phyloP scores from a whole-genome alignment of 208 protist species.

The Strigomonas oncopelti region DNA sequence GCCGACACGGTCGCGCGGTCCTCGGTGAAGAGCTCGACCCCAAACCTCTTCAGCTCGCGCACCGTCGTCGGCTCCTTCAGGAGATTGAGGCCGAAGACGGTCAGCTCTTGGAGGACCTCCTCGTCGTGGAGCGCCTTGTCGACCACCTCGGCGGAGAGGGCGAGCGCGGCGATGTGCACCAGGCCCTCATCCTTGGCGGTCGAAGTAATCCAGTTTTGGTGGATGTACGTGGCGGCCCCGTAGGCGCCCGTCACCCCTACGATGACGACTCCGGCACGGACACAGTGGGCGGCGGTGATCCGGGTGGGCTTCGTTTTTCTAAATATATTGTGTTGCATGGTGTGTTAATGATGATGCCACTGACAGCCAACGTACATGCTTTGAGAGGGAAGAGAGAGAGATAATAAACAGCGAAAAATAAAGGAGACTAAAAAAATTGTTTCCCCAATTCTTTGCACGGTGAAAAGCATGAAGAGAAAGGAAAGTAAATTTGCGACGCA shows the following conservation, averaged over 20 bases:
- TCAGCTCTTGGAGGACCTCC: constrained; percentile 37
- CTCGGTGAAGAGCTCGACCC: constrained; percentile 41
- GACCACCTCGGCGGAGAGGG: constrained; percentile 71
- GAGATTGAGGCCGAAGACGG: constrained; percentile 36
- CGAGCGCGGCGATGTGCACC: constrained; percentile 64
- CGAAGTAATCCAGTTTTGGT: constrained; percentile 23
- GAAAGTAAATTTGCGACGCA: too few species aligned
- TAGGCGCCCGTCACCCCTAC: constrained; percentile 52
- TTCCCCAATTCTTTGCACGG: too few species aligned
- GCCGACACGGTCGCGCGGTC: constrained; percentile 36
- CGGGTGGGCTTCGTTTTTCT: not conserved
- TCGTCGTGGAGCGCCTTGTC: constrained; percentile 41
- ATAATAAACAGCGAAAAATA: too few species aligned
- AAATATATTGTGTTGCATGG: not conserved
- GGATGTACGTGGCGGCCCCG: constrained; percentile 35
- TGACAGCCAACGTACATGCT: too few species aligned
- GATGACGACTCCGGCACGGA: constrained; percentile 33
- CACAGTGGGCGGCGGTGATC: not conserved
- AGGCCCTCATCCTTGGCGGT: constrained; percentile 42
- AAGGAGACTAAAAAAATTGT: too few species aligned
- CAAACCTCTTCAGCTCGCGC: constrained; percentile 44
- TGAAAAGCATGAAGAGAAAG: too few species aligned
- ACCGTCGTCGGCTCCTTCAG: constrained; percentile 30
- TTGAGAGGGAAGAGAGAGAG: too few species aligned
- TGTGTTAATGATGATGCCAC: not conserved